Percentiles rank a stretch among this genome's conserved stretches.
Evolutionary conservation across 2,329 filamentous ascomycete species (phyloP).

Genomic region (Ophiosphaerella narmari): DNA sequence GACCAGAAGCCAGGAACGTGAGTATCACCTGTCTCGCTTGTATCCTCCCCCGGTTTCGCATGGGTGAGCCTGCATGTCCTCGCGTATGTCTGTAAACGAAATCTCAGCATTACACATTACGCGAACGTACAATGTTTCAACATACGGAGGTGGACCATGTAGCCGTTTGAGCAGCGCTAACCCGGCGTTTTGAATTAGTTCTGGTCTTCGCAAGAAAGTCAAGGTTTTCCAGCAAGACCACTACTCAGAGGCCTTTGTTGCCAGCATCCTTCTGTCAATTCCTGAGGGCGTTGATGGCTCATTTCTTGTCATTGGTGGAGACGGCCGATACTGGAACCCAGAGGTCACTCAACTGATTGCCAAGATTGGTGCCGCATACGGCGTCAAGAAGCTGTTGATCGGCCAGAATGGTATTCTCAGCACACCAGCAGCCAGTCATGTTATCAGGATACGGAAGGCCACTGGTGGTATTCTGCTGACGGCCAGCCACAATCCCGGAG

Average conservation of each 20-base stretch:
- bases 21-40: constrained; percentile 51
- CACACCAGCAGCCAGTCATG: constrained; percentile 91
- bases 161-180: background rate
- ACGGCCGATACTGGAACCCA: constrained; percentile 96
- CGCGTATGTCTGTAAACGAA: background rate
- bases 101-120: background rate
- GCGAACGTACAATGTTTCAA: background rate
- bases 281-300: constrained; percentile 88
- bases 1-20: constrained; percentile 99
- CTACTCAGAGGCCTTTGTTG: constrained; percentile 95
- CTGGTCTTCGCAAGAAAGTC: constrained; percentile 98
- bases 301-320: constrained; percentile 94
- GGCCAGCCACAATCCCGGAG: constrained; percentile 97
- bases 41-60: background rate
- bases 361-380: constrained; percentile 95
- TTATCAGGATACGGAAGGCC: constrained; percentile 92
- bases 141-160: background rate
- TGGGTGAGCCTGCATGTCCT: background rate
- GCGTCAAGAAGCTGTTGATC: constrained; percentile 97
- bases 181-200: constrained; percentile 61
- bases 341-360: constrained; percentile 96
- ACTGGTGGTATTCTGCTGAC: constrained; percentile 97
- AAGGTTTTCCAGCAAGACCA: constrained; percentile 93
- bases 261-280: constrained; percentile 93
- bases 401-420: constrained; percentile 96